Evolutionary conservation across 2,329 filamentous ascomycete species (phyloP).

Genomic region (Colletotrichum godetiae): DNA sequence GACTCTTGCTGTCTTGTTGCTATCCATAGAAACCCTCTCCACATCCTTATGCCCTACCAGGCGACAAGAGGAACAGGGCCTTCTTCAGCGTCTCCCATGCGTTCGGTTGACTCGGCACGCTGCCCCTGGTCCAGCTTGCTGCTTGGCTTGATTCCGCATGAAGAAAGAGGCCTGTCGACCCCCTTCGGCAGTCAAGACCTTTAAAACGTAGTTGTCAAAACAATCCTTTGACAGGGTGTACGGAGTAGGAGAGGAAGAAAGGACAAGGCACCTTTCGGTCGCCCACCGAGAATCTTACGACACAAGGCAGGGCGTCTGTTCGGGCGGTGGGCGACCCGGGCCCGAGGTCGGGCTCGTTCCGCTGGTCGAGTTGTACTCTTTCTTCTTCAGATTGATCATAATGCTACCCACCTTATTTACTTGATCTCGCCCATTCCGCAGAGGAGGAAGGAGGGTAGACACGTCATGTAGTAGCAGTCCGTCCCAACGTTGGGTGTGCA

Average conservation of each 20-base stretch:
- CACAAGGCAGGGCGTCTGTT: conserved; percentile 6
- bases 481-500: neutral
- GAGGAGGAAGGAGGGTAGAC: neutral
- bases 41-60: neutral
- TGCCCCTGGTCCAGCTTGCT: neutral
- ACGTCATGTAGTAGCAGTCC: neutral
- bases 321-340: conserved; percentile 3
- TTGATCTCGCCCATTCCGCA: neutral
- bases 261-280: neutral
- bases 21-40: conserved; percentile 2
- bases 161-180: neutral
- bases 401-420: no score
- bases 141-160: neutral
- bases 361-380: neutral
- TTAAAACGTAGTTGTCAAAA: conserved; percentile 6
- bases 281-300: conserved; percentile 1
- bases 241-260: neutral
- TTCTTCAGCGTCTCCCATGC: neutral
- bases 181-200: neutral
- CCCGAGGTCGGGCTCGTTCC: neutral
- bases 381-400: no score
- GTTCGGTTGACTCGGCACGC: conserved; percentile 8
- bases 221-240: neutral
- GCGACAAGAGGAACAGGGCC: neutral
- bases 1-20: neutral